Conservation (phyloP, 108 stramenopile species). For the Aurantiochytrium sp. region DNA sequence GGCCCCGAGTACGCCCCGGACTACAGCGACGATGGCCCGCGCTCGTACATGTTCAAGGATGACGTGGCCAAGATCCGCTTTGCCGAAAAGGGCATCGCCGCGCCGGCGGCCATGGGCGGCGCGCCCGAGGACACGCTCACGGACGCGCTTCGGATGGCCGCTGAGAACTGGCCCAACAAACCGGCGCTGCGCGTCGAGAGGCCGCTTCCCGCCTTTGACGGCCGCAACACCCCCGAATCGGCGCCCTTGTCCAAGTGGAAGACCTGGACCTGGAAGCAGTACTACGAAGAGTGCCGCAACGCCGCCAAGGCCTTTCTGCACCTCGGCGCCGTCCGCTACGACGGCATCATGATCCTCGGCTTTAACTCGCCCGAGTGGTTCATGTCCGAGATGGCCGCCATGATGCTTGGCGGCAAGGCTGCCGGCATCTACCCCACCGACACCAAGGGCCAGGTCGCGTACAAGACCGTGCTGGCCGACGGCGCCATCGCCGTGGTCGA, state of each 20-base stretch:
- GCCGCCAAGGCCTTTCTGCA: slow-evolving; percentile 65
- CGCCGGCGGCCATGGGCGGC: neutral
- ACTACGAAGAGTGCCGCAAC: slow-evolving; percentile 38
- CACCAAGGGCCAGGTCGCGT: neutral
- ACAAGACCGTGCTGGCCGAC: slow-evolving; percentile 14
- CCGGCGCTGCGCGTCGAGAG: slow-evolving; percentile 2
- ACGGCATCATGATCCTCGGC: slow-evolving; percentile 32
- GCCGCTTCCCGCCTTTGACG: neutral
- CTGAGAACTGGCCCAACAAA: neutral
- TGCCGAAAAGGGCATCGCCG: neutral
- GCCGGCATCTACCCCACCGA: slow-evolving; percentile 4
- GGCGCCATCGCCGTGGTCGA: slow-evolving; percentile 44
- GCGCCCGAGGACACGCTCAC: neutral
- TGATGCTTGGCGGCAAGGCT: neutral
- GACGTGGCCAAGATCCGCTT: neutral
- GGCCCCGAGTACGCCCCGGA: neutral
- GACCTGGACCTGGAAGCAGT: slow-evolving; percentile 54
- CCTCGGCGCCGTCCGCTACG: slow-evolving; percentile 59
- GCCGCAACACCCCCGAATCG: neutral
- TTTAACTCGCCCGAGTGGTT: slow-evolving; percentile 31
- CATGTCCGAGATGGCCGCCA: neutral
- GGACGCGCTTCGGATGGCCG: neutral
- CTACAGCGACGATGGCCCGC: neutral
- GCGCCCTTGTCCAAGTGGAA: slow-evolving; percentile 35
- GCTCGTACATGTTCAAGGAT: slow-evolving; percentile 9